A percentile compares a stretch with the other conserved stretches of the same genome.
Conservation (phyloP, 257 asterid genomes). For the Verbena officinalis region DNA sequence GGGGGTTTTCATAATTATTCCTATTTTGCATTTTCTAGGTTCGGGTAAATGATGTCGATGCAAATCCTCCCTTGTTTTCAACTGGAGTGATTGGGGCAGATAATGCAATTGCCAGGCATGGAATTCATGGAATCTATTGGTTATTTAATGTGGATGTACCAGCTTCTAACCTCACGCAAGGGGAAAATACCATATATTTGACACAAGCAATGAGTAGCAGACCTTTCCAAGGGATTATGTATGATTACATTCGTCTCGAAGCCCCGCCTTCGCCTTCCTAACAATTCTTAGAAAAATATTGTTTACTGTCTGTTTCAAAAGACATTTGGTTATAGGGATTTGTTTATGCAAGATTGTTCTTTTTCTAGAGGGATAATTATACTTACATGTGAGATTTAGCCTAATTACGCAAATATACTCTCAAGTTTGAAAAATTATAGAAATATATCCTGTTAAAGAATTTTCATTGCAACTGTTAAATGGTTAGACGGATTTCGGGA, state of each 20-base stretch:
- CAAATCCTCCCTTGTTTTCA: conserved; percentile 57
- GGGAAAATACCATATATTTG: conserved; percentile 51
- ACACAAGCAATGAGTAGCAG: conserved; percentile 57
- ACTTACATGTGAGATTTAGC: too few species aligned
- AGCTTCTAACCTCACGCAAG: conserved; percentile 35
- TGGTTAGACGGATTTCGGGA: too few species aligned
- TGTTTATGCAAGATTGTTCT: too few species aligned
- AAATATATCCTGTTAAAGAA: too few species aligned
- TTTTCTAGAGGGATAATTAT: too few species aligned
- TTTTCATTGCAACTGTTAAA: too few species aligned
- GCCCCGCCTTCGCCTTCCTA: conserved; percentile 39
- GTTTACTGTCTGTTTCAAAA: too few species aligned
- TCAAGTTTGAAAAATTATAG: too few species aligned
- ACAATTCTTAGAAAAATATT: too few species aligned
- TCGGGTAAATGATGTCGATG: conserved; percentile 49
- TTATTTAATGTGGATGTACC: conserved; percentile 47
- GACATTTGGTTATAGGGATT: too few species aligned
- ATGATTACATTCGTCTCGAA: conserved; percentile 68
- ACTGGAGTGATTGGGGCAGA: conserved; percentile 61
- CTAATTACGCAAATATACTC: too few species aligned
- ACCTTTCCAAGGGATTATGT: conserved; percentile 74
- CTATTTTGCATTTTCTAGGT: conserved; percentile 54
- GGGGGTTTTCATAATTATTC: too few species aligned
- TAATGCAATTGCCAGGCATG: conserved; percentile 80
- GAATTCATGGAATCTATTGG: conserved; percentile 79